Conservation (phyloP, 192 early-diverging fungal genomes). For the Podochytrium sp. region DNA sequence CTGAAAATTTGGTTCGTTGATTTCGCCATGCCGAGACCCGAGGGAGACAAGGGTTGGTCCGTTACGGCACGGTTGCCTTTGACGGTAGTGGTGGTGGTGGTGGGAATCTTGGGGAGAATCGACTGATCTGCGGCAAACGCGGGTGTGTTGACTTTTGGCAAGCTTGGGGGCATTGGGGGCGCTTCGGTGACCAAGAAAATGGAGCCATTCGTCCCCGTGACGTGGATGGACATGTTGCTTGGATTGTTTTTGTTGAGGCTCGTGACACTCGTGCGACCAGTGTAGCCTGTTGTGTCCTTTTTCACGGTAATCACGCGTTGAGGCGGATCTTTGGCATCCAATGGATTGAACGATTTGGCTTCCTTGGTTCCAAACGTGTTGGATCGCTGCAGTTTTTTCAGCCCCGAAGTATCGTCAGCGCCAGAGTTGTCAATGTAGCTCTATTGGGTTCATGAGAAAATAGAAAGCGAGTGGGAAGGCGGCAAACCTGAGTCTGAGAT, state of each 20-base stretch:
- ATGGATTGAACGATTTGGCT: not conserved
- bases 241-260: conserved; percentile 10
- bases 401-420: not conserved
- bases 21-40: no score
- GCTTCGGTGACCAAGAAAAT: not conserved
- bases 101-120: not conserved
- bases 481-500: no score
- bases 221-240: not conserved
- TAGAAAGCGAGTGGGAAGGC: no score
- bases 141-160: not conserved
- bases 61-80: not conserved
- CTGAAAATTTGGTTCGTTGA: not conserved
- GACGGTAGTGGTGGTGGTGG: not conserved
- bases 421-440: no score
- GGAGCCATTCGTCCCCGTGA: not conserved
- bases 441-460: no score
- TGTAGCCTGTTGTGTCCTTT: not conserved
- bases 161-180: not conserved
- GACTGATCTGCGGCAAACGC: not conserved
- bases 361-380: not conserved
- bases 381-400: conserved; percentile 4
- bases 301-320: not conserved
- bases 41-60: conserved; percentile 7
- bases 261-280: conserved; percentile 15
- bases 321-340: conserved; percentile 6